Evolutionary conservation across 768 basidiomycete species (phyloP).

Genomic region (Roridomyces roridus): DNA sequence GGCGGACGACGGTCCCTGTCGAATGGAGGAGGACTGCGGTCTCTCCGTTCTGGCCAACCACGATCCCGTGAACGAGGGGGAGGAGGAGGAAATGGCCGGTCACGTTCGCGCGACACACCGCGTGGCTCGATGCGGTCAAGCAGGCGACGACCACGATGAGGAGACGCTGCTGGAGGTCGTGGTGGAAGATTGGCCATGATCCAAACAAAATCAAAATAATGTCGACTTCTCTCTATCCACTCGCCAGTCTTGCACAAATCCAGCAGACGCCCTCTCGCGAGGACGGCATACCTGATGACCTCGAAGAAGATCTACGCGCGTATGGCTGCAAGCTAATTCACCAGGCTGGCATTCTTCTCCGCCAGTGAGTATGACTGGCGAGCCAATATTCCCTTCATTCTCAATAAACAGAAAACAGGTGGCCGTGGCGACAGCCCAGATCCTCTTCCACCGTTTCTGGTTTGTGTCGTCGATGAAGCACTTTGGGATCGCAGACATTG

Average conservation of each 20-base stretch:
- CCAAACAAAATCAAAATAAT: slow-evolving; percentile 32
- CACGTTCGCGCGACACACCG: background rate
- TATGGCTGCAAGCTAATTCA: slow-evolving; percentile 96
- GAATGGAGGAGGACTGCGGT: slow-evolving; percentile 5
- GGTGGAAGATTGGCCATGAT: slow-evolving; percentile 6
- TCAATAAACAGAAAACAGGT: slow-evolving; percentile 80
- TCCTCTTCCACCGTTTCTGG: slow-evolving; percentile 97
- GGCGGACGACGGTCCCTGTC: slow-evolving; percentile 18
- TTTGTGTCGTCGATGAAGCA: slow-evolving; percentile 94
- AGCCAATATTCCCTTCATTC: slow-evolving; percentile 1
- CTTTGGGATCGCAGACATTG: slow-evolving; percentile 92
- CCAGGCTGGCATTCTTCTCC: slow-evolving; percentile 89
- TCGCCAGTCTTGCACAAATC: slow-evolving; percentile 83
- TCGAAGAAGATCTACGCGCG: slow-evolving; percentile 89
- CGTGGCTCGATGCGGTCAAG: slow-evolving; percentile 17
- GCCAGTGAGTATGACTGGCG: slow-evolving; percentile 68
- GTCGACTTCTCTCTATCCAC: slow-evolving; percentile 69
- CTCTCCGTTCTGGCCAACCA: slow-evolving; percentile 8
- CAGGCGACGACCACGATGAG: slow-evolving; percentile 4
- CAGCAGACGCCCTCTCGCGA: slow-evolving; percentile 78
- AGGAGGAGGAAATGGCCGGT: background rate
- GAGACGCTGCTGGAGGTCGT: slow-evolving; percentile 1
- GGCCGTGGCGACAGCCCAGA: slow-evolving; percentile 95
- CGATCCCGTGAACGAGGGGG: no score
- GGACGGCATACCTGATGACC: slow-evolving; percentile 80